A percentile compares a stretch with the other conserved stretches of the same genome.
These are phyloP conservation scores for Ogataea angusta DNA, from an alignment of 805 yeast genomes.

Conservation along the genomic window DNA sequence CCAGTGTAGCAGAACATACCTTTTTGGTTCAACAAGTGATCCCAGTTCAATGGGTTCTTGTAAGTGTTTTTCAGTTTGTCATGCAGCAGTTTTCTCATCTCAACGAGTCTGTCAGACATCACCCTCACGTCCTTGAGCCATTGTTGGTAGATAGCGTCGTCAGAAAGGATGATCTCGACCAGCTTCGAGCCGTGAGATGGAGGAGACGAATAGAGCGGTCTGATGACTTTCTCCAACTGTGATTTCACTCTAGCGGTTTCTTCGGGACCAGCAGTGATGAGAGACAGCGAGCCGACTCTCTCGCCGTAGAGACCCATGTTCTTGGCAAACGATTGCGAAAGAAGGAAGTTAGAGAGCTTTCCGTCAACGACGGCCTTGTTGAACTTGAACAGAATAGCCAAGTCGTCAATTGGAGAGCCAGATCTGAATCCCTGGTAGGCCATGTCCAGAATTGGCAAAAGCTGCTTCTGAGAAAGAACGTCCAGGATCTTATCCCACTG, in stretches of 20 bases:
- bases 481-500: conserved; percentile 79
- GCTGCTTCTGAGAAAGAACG: conserved; percentile 51
- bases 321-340: conserved; percentile 92
- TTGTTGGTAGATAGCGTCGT: conserved; percentile 54
- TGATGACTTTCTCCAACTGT: conserved; percentile 73
- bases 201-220: conserved; percentile 90
- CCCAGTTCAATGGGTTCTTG: conserved; percentile 70
- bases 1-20: conserved; percentile 98
- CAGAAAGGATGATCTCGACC: conserved; percentile 71
- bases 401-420: conserved; percentile 74
- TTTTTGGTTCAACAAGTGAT: conserved; percentile 79
- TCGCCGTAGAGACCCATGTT: conserved; percentile 96
- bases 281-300: conserved; percentile 80
- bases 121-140: conserved; percentile 80
- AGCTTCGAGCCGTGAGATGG: conserved; percentile 92
- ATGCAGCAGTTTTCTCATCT: conserved; percentile 65
- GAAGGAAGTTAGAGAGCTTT: conserved; percentile 48
- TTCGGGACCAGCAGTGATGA: conserved; percentile 54
- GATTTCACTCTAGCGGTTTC: conserved; percentile 51
- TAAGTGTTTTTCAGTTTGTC: conserved; percentile 49
- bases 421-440: conserved; percentile 96
- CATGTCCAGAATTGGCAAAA: conserved; percentile 84
- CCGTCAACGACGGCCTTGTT: conserved; percentile 43
- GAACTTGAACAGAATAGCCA: conserved; percentile 44
- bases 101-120: conserved; percentile 76